Evolutionary conservation across 768 basidiomycete species (phyloP).

Genomic region (Lactarius hengduanensis): DNA sequence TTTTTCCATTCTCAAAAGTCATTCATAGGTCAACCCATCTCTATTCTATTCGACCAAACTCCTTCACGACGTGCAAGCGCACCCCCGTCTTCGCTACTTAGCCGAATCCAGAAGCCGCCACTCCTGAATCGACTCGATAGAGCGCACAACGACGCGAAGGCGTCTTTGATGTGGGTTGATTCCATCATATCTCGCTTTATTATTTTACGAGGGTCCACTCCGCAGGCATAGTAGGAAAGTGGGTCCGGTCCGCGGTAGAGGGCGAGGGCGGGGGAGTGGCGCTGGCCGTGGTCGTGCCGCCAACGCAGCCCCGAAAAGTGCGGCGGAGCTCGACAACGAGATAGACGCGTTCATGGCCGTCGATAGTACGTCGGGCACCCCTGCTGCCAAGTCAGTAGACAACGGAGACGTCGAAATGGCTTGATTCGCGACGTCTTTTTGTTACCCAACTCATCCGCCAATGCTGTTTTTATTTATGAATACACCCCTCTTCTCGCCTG

Average conservation of each 20-base stretch:
- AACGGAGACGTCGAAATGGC: constrained; percentile 23
- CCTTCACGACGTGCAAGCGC: constrained; percentile 38
- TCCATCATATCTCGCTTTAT: neutral
- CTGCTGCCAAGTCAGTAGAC: constrained; percentile 10
- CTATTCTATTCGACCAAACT: constrained; percentile 57
- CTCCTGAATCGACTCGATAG: constrained; percentile 62
- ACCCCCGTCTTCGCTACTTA: constrained; percentile 60
- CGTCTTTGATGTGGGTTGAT: constrained; percentile 23
- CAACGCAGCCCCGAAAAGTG: constrained; percentile 52
- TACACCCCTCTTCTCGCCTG: neutral
- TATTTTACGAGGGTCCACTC: no score
- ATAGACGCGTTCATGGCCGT: constrained; percentile 85
- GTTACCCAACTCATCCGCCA: neutral
- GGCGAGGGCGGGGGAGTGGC: constrained; percentile 38
- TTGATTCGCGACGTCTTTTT: neutral
- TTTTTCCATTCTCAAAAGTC: constrained; percentile 3
- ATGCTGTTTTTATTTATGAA: neutral
- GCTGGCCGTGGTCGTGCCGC: constrained; percentile 33
- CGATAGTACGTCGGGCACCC: constrained; percentile 26
- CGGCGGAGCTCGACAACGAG: constrained; percentile 84
- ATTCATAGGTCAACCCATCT: constrained; percentile 74
- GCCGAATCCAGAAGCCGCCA: constrained; percentile 73
- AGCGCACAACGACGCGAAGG: constrained; percentile 39
- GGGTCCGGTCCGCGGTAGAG: constrained; percentile 15
- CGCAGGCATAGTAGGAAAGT: constrained; percentile 19